These are phyloP conservation scores for Fusarium hainanense DNA, from an alignment of 2,329 filamentous ascomycete species.

Conservation along the genomic window DNA sequence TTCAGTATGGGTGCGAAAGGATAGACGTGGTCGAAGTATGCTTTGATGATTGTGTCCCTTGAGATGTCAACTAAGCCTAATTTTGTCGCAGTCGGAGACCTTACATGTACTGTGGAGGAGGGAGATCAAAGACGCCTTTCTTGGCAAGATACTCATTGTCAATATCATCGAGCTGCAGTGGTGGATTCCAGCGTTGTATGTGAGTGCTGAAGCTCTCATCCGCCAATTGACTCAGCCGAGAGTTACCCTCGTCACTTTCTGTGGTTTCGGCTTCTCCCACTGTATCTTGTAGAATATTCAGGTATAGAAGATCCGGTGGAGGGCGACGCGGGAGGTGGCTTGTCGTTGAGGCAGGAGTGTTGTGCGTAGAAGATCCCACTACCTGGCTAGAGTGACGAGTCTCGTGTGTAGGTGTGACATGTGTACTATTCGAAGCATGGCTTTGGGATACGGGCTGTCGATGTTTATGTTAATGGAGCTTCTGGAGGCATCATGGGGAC, in stretches of 20 bases:
- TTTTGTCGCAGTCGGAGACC: background rate
- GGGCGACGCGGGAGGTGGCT: background rate
- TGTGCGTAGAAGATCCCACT: background rate
- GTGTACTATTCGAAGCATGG: background rate
- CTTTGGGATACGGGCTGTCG: background rate
- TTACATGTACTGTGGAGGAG: slow-evolving; percentile 10
- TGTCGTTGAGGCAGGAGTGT: background rate
- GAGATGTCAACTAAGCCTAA: accelerated
- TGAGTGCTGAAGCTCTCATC: slow-evolving; percentile 3
- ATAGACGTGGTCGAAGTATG: slow-evolving; percentile 28
- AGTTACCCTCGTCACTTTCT: background rate
- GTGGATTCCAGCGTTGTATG: slow-evolving; percentile 14
- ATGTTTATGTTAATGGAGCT: accelerated
- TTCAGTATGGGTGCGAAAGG: slow-evolving; percentile 26
- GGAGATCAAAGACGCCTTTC: slow-evolving; percentile 35
- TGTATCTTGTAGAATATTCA: slow-evolving; percentile 33
- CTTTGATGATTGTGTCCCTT: slow-evolving; percentile 22
- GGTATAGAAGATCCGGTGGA: slow-evolving; percentile 20
- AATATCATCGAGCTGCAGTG: slow-evolving; percentile 2
- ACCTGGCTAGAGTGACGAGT: background rate
- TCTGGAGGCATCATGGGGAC: too few species aligned
- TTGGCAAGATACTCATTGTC: slow-evolving; percentile 33
- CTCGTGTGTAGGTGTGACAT: background rate
- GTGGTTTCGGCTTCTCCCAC: background rate
- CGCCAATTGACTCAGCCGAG: background rate